These are phyloP conservation scores for Ilex aquifolium DNA, from an alignment of 257 asterid genomes.

Conservation along the genomic window DNA sequence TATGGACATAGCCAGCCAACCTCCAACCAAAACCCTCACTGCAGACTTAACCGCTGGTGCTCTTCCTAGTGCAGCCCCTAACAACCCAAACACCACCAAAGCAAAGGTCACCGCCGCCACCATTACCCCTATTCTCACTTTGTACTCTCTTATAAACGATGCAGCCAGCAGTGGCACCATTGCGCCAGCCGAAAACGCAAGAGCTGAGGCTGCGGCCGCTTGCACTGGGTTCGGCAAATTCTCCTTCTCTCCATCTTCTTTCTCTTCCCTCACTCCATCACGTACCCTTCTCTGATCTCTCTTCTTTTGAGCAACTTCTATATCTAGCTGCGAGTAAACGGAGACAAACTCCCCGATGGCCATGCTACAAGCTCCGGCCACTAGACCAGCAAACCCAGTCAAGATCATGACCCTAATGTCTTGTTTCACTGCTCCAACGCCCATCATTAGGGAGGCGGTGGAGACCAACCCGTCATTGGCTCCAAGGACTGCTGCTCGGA, in stretches of 20 bases:
- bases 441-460: conserved; percentile 47
- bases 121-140: conserved; percentile 32
- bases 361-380: conserved; percentile 54
- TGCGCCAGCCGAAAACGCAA: conserved; percentile 38
- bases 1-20: conserved; percentile 63
- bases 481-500: conserved; percentile 47
- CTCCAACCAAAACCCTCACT: conserved; percentile 53
- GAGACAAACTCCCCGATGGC: conserved; percentile 53
- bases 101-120: conserved; percentile 35
- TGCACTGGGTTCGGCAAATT: conserved; percentile 35
- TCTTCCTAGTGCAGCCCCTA: conserved; percentile 47
- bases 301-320: conserved; percentile 34
- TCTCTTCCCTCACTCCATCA: neutral
- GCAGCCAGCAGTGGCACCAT: conserved; percentile 53
- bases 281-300: conserved; percentile 19
- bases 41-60: conserved; percentile 41
- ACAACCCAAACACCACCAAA: conserved; percentile 42
- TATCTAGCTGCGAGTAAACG: conserved; percentile 45
- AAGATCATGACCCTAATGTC: conserved; percentile 47
- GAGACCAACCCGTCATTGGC: conserved; percentile 52
- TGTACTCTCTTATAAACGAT: conserved; percentile 33
- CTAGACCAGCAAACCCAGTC: conserved; percentile 47
- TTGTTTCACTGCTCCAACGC: conserved; percentile 43
- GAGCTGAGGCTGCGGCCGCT: conserved; percentile 46
- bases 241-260: conserved; percentile 9